phyloP scores from a whole-genome alignment of 768 basidiomycete species.

The Chlorophyllum brunneum region DNA sequence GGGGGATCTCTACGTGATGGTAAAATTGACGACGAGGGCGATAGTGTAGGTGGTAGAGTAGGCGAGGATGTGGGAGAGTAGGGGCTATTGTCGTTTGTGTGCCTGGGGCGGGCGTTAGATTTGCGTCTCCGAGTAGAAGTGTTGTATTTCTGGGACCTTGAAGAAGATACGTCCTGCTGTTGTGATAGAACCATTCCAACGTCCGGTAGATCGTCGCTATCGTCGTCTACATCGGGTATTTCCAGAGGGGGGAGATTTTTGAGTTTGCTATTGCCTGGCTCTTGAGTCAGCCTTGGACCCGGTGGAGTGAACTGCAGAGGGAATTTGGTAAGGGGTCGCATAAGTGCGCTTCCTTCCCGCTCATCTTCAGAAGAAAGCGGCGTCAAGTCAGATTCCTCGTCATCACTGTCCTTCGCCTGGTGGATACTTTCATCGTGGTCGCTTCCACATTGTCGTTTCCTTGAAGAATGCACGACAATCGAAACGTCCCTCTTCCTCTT shows the following conservation, averaged over 20 bases:
- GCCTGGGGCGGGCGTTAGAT: not conserved
- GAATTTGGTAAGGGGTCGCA: not conserved
- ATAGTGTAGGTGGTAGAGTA: not conserved
- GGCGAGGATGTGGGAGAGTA: not conserved
- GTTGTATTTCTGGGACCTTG: not conserved
- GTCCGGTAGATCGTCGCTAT: conserved; percentile 43
- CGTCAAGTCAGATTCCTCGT: conserved; percentile 9
- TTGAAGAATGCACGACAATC: not conserved
- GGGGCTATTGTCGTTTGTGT: not conserved
- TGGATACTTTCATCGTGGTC: not conserved
- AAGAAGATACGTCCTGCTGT: not conserved
- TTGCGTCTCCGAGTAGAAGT: not conserved
- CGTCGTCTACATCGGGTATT: conserved; percentile 4
- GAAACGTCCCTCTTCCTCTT: not conserved
- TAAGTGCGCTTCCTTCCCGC: not conserved
- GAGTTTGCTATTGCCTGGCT: not conserved
- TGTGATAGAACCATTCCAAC: conserved; percentile 23
- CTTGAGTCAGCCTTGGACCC: not conserved
- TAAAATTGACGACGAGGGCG: not conserved
- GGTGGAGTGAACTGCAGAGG: not conserved
- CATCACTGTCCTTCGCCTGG: not conserved
- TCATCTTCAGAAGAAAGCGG: conserved; percentile 4
- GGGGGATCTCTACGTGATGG: not conserved
- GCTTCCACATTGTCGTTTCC: conserved; percentile 5
- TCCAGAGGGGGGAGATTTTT: not conserved